Percentiles rank a stretch among this genome's conserved stretches.
Conservation (phyloP, 2,329 filamentous ascomycete species). For the Apiospora hydei region DNA sequence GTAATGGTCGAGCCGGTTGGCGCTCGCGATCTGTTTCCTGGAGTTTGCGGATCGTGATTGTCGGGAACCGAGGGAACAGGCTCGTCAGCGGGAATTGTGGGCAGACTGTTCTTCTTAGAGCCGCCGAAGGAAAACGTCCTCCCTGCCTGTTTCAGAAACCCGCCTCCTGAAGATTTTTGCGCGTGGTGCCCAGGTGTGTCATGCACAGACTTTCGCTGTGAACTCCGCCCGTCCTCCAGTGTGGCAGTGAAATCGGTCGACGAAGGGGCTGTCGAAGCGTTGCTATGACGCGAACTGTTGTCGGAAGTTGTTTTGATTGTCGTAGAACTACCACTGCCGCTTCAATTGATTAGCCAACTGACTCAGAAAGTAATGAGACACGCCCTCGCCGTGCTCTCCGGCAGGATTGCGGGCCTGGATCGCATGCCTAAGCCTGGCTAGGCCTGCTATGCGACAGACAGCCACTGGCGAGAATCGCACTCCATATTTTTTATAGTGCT, state of each 20-base stretch:
- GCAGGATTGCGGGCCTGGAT: conserved; percentile 12
- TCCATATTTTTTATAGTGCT: conserved; percentile 23
- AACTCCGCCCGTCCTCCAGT: conserved; percentile 50
- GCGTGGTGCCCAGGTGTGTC: conserved; percentile 46
- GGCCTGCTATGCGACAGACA: not conserved
- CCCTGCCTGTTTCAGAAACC: conserved; percentile 63
- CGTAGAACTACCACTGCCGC: conserved; percentile 66
- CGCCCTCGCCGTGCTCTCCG: not conserved
- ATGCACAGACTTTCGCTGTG: conserved; percentile 46
- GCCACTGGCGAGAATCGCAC: not conserved
- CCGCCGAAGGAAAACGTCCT: conserved; percentile 68
- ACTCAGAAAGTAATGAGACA: not conserved
- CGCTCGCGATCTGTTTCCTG: conserved; percentile 52
- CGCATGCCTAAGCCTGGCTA: not conserved
- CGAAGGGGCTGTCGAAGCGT: conserved; percentile 67
- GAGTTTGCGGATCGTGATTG: conserved; percentile 37
- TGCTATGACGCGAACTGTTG: conserved; percentile 68
- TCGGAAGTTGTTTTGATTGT: conserved; percentile 67
- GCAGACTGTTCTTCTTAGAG: conserved; percentile 55
- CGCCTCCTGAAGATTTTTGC: conserved; percentile 56
- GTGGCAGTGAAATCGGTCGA: conserved; percentile 54
- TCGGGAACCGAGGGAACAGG: conserved; percentile 38
- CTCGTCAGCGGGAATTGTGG: conserved; percentile 46
- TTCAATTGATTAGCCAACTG: conserved; percentile 15
- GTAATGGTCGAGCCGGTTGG: conserved; percentile 61